Percentiles rank a stretch among this genome's conserved stretches.
Evolutionary conservation across 768 basidiomycete species (phyloP).

Genomic region (Suillus tomentosus): DNA sequence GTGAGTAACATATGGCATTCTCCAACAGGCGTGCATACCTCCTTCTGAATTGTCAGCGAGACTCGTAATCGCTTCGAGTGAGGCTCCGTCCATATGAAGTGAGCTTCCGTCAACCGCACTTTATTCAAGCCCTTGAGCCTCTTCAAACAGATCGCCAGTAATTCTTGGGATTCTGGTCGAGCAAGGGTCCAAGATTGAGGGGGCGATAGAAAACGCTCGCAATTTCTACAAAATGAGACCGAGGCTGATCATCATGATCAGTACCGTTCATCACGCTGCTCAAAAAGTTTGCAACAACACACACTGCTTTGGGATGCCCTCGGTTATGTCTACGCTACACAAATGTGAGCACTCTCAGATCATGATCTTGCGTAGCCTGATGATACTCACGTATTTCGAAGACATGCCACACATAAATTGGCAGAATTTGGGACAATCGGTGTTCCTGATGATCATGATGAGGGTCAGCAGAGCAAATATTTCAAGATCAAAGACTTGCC

Average conservation of each 20-base stretch:
- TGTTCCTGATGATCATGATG: constrained; percentile 50
- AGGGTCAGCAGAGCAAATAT: constrained; percentile 10
- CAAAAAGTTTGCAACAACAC: constrained; percentile 17
- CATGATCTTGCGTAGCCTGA: neutral
- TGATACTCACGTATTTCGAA: constrained; percentile 75
- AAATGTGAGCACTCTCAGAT: neutral
- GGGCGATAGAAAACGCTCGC: constrained; percentile 93
- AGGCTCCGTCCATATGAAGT: constrained; percentile 99
- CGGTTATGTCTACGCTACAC: constrained; percentile 89
- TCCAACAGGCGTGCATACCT: constrained; percentile 51
- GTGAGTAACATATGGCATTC: neutral
- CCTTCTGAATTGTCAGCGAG: constrained; percentile 97
- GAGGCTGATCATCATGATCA: constrained; percentile 54
- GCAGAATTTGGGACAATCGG: constrained; percentile 91
- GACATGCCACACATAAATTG: constrained; percentile 86
- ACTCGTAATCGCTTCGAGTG: constrained; percentile 92
- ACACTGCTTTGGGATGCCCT: constrained; percentile 97
- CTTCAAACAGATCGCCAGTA: constrained; percentile 91
- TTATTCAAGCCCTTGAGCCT: constrained; percentile 93
- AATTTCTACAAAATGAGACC: constrained; percentile 92
- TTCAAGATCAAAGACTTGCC: constrained; percentile 44
- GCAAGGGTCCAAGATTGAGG: constrained; percentile 86
- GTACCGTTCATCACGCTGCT: neutral
- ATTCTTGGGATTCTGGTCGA: constrained; percentile 87
- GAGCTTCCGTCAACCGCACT: constrained; percentile 96